Percentiles rank a stretch among this genome's conserved stretches.
Conservation (phyloP, 2,329 filamentous ascomycete genomes). For the Metarhizium brunneum region DNA sequence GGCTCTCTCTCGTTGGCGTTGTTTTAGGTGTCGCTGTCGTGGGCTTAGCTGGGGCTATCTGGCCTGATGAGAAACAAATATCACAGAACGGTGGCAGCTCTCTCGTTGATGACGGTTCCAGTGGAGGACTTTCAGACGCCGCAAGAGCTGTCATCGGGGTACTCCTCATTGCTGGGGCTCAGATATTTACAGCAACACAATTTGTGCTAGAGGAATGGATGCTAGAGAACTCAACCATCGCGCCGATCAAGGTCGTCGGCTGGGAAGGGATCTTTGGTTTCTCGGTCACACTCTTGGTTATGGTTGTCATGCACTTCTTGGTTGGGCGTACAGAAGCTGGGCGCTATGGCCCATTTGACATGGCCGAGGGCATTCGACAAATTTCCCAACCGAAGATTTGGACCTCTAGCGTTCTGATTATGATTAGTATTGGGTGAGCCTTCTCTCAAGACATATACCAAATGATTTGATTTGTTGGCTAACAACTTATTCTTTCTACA, state of each 20-base stretch:
- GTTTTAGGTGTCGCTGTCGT: conserved; percentile 83
- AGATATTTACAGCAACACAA: conserved; percentile 94
- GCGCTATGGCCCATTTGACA: conserved; percentile 79
- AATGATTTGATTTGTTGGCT: neutral
- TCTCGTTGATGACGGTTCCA: conserved; percentile 26
- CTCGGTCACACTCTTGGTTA: conserved; percentile 63
- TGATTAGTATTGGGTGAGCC: conserved; percentile 87
- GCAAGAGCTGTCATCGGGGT: conserved; percentile 68
- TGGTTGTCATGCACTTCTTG: conserved; percentile 68
- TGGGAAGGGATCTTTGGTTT: conserved; percentile 97
- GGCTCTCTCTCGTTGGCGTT: conserved; percentile 79
- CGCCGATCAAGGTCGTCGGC: conserved; percentile 84
- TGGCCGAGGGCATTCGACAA: conserved; percentile 74
- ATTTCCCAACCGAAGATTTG: conserved; percentile 62
- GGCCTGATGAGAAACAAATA: conserved; percentile 52
- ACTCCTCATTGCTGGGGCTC: conserved; percentile 81
- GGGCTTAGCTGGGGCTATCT: conserved; percentile 78
- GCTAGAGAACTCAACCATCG: conserved; percentile 53
- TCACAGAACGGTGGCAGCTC: conserved; percentile 20
- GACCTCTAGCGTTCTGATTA: conserved; percentile 77
- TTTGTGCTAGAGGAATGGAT: conserved; percentile 96
- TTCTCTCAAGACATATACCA: neutral
- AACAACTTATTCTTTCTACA: conserved; percentile 25
- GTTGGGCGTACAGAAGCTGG: conserved; percentile 70
- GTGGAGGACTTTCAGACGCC: conserved; percentile 27